Conservation (phyloP, 768 basidiomycete genomes). For the Agaricus blazei region DNA sequence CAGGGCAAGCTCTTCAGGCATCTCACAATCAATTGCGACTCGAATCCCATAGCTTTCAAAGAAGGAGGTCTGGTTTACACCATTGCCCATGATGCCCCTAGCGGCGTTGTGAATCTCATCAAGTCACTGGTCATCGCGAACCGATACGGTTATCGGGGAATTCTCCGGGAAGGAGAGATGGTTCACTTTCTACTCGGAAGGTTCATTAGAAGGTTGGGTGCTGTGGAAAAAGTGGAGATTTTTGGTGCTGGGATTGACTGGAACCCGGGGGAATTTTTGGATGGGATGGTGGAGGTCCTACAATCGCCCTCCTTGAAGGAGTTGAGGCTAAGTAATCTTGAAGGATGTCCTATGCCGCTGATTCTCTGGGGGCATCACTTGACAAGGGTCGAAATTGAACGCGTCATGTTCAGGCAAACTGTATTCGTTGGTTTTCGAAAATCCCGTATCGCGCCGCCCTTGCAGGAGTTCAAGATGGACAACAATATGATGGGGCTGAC, state of each 20-base stretch:
- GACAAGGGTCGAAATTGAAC: constrained; percentile 4
- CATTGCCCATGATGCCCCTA: not conserved
- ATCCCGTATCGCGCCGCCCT: not conserved
- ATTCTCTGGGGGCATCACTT: constrained; percentile 4
- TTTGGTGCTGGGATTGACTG: not conserved
- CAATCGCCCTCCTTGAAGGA: constrained; percentile 5
- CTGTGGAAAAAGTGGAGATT: constrained; percentile 5
- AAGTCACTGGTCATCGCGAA: constrained; percentile 1
- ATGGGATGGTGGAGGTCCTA: constrained; percentile 1
- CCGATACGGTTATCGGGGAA: not conserved
- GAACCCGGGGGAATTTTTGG: not conserved
- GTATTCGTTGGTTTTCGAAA: not conserved
- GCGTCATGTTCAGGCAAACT: not conserved
- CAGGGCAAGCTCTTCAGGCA: constrained; percentile 3
- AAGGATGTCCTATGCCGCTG: constrained; percentile 2
- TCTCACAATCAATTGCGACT: constrained; percentile 2
- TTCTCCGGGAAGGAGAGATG: not conserved
- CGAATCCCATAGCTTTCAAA: not conserved
- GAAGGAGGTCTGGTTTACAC: constrained; percentile 8
- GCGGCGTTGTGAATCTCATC: not conserved
- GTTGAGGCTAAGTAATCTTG: not conserved
- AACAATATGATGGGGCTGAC: constrained; percentile 4
- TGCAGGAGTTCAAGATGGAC: constrained; percentile 7
- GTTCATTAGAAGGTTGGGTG: constrained; percentile 1
- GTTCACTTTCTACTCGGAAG: not conserved